Base-by-base conservation (phyloP, 208 protist species). In the Leishmania guyanensis region DNA sequence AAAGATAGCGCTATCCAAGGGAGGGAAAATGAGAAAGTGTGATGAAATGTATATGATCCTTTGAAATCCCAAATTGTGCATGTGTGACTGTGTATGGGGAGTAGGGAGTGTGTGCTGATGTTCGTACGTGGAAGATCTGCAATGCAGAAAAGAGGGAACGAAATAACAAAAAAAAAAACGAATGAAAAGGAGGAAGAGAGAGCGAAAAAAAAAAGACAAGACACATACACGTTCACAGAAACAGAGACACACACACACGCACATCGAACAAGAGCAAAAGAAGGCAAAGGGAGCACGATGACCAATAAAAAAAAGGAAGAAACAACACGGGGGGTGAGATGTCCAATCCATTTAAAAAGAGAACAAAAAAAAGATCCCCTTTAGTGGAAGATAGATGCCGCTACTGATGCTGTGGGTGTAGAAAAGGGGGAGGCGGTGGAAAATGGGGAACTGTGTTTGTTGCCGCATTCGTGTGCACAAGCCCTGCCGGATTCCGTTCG, bases 271-370 rank as follows among this genome's bases (percentile, higher is more conserved):
- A 73, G 64, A 73, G 12, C 68, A 66, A 85, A 60, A 58, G 73
- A 77, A 69, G 58, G 82, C 53, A 72, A 48, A 70, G 39, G 36
- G 48, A 29, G 20, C 26, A 20, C 3, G 70, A 76, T 50, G 51
- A 53, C 36, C 36, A 39, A 39, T 39, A 2, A 74, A 26, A 22
- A 36, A 72, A 60, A 36, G 69, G 26, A 48, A 50, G 71, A 58
- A 22, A 76, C 14, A 46, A 36, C 4, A 65, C 22, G 3, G 29
- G 54, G 66, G 29, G n/a, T 70, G 9, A 71, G 53, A 72, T 36
- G 36, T 62, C 71, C 50, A 72, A 87, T 79, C 75, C 69, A 71
- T 5, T 66, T 22, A 66, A 87, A 86, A 81, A 68, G 68, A 48
- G 83, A 17, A 48, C 3, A 29, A n/a, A 62, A n/a, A 0, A 33